Conservation (phyloP, 2,329 filamentous ascomycete species). For the Helminthosporium solani region DNA sequence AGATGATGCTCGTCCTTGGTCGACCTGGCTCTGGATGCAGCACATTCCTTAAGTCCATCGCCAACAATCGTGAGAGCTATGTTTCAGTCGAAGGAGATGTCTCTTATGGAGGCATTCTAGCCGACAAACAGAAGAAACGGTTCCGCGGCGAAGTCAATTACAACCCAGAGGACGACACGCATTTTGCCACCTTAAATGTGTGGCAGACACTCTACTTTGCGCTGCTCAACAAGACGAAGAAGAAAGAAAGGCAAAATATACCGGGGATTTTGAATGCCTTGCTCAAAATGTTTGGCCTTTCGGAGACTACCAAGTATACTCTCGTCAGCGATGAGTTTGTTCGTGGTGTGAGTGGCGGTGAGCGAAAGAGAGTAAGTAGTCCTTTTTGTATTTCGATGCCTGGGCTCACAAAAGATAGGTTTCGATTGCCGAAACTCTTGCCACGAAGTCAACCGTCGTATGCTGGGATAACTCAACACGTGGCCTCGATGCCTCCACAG, state of each 20-base stretch:
- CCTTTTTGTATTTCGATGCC: background rate
- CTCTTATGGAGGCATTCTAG: conserved; percentile 69
- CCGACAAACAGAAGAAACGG: conserved; percentile 65
- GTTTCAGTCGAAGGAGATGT: conserved; percentile 68
- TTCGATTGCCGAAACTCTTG: conserved; percentile 74
- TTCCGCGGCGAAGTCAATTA: conserved; percentile 78
- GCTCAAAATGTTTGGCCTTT: conserved; percentile 76
- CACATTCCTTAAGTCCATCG: conserved; percentile 74
- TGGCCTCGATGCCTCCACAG: conserved; percentile 77
- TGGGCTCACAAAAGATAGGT: conserved; percentile 36
- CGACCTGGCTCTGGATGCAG: conserved; percentile 73
- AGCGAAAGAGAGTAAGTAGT: conserved; percentile 65
- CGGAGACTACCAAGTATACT: conserved; percentile 72
- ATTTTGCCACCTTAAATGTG: conserved; percentile 72
- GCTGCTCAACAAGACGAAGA: conserved; percentile 72
- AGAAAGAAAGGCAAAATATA: conserved; percentile 63
- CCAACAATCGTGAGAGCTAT: conserved; percentile 67
- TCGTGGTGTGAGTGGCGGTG: conserved; percentile 75
- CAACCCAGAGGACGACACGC: conserved; percentile 74
- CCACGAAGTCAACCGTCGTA: conserved; percentile 69
- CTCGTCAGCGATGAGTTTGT: conserved; percentile 72
- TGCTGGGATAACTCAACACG: conserved; percentile 81
- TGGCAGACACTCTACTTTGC: conserved; percentile 77
- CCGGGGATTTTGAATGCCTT: conserved; percentile 69
- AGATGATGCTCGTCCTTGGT: conserved; percentile 74